phyloP scores from a whole-genome alignment of 306 rosid species.

The Purshia tridentata region DNA sequence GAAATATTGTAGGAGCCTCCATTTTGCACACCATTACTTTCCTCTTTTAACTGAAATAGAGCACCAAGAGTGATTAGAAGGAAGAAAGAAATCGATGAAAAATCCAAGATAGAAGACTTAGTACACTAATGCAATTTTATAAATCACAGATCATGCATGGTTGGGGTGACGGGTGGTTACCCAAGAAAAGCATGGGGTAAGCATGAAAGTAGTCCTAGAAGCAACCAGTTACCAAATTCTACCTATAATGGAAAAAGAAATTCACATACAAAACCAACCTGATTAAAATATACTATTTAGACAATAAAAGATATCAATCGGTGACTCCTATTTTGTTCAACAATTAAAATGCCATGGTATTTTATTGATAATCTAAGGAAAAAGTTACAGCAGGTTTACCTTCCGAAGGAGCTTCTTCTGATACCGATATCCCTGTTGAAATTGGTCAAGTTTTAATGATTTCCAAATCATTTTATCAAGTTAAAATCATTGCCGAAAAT shows the following conservation, averaged over 20 bases:
- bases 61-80: constrained; percentile 21
- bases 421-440: constrained; percentile 74
- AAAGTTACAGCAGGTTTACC: constrained; percentile 44
- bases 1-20: constrained; percentile 43
- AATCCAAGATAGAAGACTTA: constrained; percentile 11
- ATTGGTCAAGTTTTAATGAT: constrained; percentile 29
- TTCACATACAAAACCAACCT: neutral
- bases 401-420: constrained; percentile 71
- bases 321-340: constrained; percentile 1
- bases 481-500: constrained; percentile 20
- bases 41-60: constrained; percentile 77
- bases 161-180: neutral
- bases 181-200: neutral
- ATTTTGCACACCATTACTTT: constrained; percentile 42
- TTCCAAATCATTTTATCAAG: constrained; percentile 26
- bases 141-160: neutral
- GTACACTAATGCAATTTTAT: neutral
- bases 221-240: neutral
- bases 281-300: neutral
- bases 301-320: neutral
- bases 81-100: neutral
- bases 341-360: neutral
- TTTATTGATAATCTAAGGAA: constrained; percentile 8
- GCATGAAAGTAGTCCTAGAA: neutral
- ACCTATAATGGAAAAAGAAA: neutral